These are phyloP conservation scores for Eleusine coracana DNA, from an alignment of 176 grass and related monocot genomes.

Conservation along the genomic window DNA sequence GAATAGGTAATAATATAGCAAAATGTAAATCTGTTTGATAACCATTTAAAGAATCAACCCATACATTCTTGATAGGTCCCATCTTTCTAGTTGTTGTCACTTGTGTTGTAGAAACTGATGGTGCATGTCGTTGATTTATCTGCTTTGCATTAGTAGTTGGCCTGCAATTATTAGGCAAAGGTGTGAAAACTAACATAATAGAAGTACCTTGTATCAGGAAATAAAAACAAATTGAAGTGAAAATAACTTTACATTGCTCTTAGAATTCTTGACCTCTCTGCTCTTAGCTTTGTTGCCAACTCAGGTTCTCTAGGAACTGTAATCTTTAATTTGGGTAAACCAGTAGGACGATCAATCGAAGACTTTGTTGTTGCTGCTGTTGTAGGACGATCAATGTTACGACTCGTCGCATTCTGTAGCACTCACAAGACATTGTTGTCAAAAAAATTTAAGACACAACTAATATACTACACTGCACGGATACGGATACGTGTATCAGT, in stretches of 20 bases:
- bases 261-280: constrained; percentile 65
- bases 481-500: no score
- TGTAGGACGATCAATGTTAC: constrained; percentile 23
- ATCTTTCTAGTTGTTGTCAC: constrained; percentile 55
- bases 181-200: constrained; percentile 15
- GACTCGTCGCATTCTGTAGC: constrained; percentile 37
- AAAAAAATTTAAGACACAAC: constrained; percentile 17
- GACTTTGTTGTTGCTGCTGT: no score
- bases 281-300: constrained; percentile 73
- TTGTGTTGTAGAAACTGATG: constrained; percentile 30
- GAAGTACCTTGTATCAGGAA: constrained; percentile 29
- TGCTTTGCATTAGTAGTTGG: constrained; percentile 47
- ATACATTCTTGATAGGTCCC: neutral
- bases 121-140: constrained; percentile 35
- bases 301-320: constrained; percentile 81
- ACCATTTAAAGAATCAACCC: neutral
- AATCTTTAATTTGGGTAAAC: constrained; percentile 51
- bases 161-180: constrained; percentile 53
- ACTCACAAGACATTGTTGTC: constrained; percentile 17
- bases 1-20: constrained; percentile 5
- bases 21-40: constrained; percentile 23
- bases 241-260: constrained; percentile 65
- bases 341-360: constrained; percentile 13
- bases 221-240: constrained; percentile 32
- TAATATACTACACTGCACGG: neutral